phyloP scores from a whole-genome alignment of 345 rosid species.

The Isatis tinctoria region DNA sequence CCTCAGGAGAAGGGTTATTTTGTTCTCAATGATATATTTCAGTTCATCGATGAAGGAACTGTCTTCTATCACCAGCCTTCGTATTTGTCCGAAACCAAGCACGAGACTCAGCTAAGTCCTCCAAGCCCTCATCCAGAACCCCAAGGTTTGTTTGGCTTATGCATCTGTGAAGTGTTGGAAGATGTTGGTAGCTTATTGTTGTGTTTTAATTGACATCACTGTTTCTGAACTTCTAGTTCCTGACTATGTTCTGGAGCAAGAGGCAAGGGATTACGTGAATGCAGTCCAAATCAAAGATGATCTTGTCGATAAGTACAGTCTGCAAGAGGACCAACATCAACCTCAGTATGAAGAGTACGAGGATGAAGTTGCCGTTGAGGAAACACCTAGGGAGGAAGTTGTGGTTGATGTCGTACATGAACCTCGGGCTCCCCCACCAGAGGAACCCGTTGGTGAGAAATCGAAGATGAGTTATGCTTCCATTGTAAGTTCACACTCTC shows the following conservation, averaged over 20 bases:
- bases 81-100: constrained; percentile 41
- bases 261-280: constrained; percentile 62
- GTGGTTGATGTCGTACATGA: constrained; percentile 46
- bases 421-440: constrained; percentile 38
- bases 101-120: constrained; percentile 45
- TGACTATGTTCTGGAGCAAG: constrained; percentile 74
- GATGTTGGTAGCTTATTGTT: not conserved
- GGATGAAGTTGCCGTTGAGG: constrained; percentile 57
- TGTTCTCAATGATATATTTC: constrained; percentile 87
- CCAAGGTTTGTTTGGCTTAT: constrained; percentile 47
- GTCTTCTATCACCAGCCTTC: constrained; percentile 51
- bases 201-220: not conserved
- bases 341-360: constrained; percentile 57
- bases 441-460: constrained; percentile 67
- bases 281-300: constrained; percentile 73
- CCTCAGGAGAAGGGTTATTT: constrained; percentile 95
- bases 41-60: constrained; percentile 55
- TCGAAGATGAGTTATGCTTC: constrained; percentile 80
- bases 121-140: constrained; percentile 53
- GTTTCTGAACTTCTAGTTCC: constrained; percentile 43
- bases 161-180: not conserved
- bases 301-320: constrained; percentile 57
- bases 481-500: constrained; percentile 52
- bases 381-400: constrained; percentile 56
- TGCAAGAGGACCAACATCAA: constrained; percentile 50